A percentile compares a stretch with the other conserved stretches of the same genome.
Conservation (phyloP, 2,329 filamentous ascomycete species). For the Diaporthe vexans region DNA sequence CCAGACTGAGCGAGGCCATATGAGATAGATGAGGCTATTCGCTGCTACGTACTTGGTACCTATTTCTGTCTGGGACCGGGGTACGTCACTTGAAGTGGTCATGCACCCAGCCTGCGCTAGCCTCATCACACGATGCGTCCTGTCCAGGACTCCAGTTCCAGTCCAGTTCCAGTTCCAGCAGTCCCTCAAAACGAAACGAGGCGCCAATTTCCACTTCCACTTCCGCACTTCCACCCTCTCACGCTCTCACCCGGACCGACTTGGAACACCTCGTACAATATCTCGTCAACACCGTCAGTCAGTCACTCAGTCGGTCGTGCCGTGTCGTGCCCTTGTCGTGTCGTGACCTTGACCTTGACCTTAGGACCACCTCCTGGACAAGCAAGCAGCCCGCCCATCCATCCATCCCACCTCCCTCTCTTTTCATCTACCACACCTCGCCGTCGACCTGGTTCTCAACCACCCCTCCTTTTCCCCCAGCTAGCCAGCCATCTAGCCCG, state of each 20-base stretch:
- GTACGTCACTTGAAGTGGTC: conserved; percentile 37
- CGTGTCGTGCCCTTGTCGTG: conserved; percentile 33
- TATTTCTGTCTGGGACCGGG: conserved; percentile 35
- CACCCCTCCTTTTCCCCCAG: conserved; percentile 1
- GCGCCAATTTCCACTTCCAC: conserved; percentile 40
- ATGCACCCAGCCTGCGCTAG: conserved; percentile 38
- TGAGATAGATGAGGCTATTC: conserved; percentile 35
- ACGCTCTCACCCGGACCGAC: conserved; percentile 31
- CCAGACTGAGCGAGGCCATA: conserved; percentile 1
- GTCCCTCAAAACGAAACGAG: conserved; percentile 42
- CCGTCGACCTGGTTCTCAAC: conserved; percentile 24
- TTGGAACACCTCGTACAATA: conserved; percentile 21
- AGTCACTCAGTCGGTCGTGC: conserved; percentile 28
- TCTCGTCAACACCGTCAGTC: conserved; percentile 31
- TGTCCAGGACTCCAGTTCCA: conserved; percentile 23
- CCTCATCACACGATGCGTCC: conserved; percentile 39
- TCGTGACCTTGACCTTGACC: conserved; percentile 30
- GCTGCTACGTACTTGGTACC: conserved; percentile 33
- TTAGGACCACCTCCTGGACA: conserved; percentile 18
- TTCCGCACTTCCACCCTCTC: conserved; percentile 25
- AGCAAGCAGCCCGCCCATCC: conserved; percentile 5
- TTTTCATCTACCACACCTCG: conserved; percentile 32
- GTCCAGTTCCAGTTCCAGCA: conserved; percentile 22
- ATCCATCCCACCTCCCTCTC: conserved; percentile 19
- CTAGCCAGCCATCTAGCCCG: not conserved